Percentiles rank a stretch among this genome's conserved stretches.
Evolutionary conservation across 768 basidiomycete genomes (phyloP).

Genomic region (Tricholoma flavovirens): DNA sequence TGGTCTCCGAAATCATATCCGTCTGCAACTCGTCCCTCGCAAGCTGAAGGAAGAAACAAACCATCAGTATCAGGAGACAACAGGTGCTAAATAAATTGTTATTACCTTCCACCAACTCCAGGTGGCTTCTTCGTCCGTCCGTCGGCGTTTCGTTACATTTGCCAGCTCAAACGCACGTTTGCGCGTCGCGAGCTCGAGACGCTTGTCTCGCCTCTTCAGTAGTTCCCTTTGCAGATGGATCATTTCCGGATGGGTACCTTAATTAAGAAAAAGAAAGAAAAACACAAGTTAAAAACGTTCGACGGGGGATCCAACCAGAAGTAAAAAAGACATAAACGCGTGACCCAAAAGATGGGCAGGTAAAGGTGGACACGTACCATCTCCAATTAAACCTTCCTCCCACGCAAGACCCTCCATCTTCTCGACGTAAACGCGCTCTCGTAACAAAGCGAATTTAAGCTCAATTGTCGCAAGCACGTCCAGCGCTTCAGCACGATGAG

Average conservation of each 20-base stretch:
- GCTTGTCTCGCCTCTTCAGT: constrained; percentile 70
- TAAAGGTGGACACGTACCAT: constrained; percentile 45
- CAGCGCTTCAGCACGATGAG: constrained; percentile 81
- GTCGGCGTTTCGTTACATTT: constrained; percentile 55
- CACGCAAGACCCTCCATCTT: constrained; percentile 87
- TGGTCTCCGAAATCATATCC: constrained; percentile 86
- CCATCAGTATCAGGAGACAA: not conserved
- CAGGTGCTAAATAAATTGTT: constrained; percentile 16
- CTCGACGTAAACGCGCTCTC: constrained; percentile 88
- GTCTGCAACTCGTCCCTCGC: constrained; percentile 76
- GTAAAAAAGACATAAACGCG: not conserved
- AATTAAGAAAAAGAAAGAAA: not conserved
- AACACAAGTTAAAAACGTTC: not conserved
- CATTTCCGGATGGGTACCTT: constrained; percentile 85
- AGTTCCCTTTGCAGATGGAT: constrained; percentile 77
- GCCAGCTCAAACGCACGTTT: constrained; percentile 65
- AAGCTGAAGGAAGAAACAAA: constrained; percentile 36
- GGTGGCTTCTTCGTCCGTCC: constrained; percentile 65
- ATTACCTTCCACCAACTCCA: constrained; percentile 91
- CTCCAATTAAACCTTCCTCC: constrained; percentile 78
- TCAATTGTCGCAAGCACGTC: constrained; percentile 87
- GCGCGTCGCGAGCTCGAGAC: constrained; percentile 72
- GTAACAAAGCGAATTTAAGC: constrained; percentile 81
- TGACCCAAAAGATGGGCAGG: not conserved
- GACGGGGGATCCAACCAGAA: not conserved